Evolutionary conservation across 495 filamentous ascomycete genomes (phyloP).

Genomic region (Copromyces sp.): DNA sequence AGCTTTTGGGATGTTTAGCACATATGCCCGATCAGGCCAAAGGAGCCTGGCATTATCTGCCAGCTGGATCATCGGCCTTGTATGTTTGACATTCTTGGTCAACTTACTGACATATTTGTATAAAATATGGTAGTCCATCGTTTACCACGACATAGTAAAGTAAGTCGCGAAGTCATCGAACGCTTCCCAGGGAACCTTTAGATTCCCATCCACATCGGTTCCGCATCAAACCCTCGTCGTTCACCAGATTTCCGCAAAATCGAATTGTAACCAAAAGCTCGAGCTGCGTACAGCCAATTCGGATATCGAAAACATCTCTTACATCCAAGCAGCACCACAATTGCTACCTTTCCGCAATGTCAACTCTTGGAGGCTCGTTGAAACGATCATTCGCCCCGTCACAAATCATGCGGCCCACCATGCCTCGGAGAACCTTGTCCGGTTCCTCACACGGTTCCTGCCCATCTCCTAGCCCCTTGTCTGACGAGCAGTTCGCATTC

Average conservation of each 20-base stretch:
- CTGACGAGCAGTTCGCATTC: constrained; percentile 17
- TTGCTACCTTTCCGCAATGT: not conserved
- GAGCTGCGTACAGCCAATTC: not conserved
- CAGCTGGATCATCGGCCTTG: not conserved
- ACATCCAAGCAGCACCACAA: not conserved
- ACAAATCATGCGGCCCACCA: constrained; percentile 12
- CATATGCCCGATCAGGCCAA: not conserved
- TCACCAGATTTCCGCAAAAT: not conserved
- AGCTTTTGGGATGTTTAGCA: not conserved
- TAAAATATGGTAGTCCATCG: not conserved
- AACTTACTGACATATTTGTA: not conserved
- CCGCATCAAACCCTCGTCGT: not conserved
- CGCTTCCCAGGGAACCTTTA: not conserved
- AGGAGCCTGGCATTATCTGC: not conserved
- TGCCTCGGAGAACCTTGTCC: constrained; percentile 22
- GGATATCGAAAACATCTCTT: not conserved
- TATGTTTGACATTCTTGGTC: not conserved
- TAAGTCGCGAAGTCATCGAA: not conserved
- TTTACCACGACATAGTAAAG: not conserved
- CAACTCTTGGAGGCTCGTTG: not conserved
- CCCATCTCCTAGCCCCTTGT: not conserved
- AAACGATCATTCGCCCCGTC: not conserved
- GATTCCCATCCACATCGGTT: not conserved
- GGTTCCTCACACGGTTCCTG: constrained; percentile 22
- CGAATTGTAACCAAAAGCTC: not conserved